Conservation (phyloP, 1,284 basidiomycete species). For the Mycena sp. region DNA sequence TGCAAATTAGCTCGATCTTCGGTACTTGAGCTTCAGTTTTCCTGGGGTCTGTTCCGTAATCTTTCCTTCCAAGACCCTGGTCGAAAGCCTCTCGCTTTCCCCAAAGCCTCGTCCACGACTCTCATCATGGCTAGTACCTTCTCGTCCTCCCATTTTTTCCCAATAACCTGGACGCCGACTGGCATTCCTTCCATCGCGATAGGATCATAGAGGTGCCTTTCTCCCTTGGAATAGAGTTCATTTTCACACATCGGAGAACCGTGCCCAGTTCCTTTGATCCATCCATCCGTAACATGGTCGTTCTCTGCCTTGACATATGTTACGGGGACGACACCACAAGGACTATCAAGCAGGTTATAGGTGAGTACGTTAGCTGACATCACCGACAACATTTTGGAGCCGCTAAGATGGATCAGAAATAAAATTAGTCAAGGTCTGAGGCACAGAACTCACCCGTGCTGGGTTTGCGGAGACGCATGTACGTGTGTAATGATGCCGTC, state of each 20-base stretch:
- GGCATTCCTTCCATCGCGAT: conserved; percentile 82
- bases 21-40: no score
- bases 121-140: conserved; percentile 86
- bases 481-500: conserved; percentile 84
- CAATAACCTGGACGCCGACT: conserved; percentile 85
- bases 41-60: not conserved
- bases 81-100: conserved; percentile 32
- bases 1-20: no score
- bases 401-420: conserved; percentile 43
- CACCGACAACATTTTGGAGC: conserved; percentile 63
- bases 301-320: conserved; percentile 74
- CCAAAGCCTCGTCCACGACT: conserved; percentile 77
- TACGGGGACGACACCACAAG: conserved; percentile 85
- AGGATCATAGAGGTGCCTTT: conserved; percentile 71
- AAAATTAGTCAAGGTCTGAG: conserved; percentile 73
- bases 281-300: conserved; percentile 72
- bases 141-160: conserved; percentile 86
- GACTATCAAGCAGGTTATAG: conserved; percentile 83
- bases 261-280: conserved; percentile 57
- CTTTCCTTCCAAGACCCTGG: conserved; percentile 13
- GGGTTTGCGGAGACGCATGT: conserved; percentile 76
- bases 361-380: conserved; percentile 57
- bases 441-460: conserved; percentile 64
- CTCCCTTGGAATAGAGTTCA: conserved; percentile 8
- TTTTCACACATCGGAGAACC: conserved; percentile 20